Percentiles rank a stretch among this genome's conserved stretches.
Evolutionary conservation across 352 stramenopile genomes (phyloP).

Genomic region (Phytophthora melonis): DNA sequence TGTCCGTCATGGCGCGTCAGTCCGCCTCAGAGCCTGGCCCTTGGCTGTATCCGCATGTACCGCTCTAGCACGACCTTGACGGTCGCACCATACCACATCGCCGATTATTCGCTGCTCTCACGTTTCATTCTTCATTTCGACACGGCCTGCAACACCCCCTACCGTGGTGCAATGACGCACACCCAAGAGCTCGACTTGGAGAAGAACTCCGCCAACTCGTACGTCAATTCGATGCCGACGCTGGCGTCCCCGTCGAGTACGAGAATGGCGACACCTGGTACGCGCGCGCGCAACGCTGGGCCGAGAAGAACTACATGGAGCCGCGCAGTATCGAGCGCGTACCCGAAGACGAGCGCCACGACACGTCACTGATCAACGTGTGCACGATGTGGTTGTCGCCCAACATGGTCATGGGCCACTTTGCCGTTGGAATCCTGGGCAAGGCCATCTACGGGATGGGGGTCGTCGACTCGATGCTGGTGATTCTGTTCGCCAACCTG

Average conservation of each 20-base stretch:
- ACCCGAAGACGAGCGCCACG: slow-evolving; percentile 29
- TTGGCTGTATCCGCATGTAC: slow-evolving; percentile 7
- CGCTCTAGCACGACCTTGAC: too few relatives aligned
- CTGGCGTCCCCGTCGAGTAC: slow-evolving; percentile 32
- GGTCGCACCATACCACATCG: slow-evolving; percentile 11
- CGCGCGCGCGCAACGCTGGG: slow-evolving; percentile 30
- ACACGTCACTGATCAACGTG: slow-evolving; percentile 30
- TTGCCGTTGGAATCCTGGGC: slow-evolving; percentile 25
- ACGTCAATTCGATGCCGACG: slow-evolving; percentile 30
- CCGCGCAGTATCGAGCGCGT: slow-evolving; percentile 39
- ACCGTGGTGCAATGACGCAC: too few relatives aligned
- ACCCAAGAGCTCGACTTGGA: slow-evolving; percentile 31
- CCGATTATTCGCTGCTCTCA: background rate
- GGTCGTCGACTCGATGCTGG: too few relatives aligned
- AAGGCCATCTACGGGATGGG: slow-evolving; percentile 28
- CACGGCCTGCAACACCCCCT: too few relatives aligned
- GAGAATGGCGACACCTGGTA: slow-evolving; percentile 39
- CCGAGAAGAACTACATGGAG: slow-evolving; percentile 42
- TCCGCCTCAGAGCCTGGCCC: slow-evolving; percentile 16
- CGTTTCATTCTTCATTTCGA: too few relatives aligned
- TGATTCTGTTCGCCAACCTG: too few relatives aligned
- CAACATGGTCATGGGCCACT: slow-evolving; percentile 41
- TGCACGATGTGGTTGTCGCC: slow-evolving; percentile 39
- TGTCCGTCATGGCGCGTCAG: slow-evolving; percentile 19
- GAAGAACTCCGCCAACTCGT: slow-evolving; percentile 35